Evolutionary conservation across 179 eudicot genomes (phyloP).

Genomic region (Camellia oleifera): DNA sequence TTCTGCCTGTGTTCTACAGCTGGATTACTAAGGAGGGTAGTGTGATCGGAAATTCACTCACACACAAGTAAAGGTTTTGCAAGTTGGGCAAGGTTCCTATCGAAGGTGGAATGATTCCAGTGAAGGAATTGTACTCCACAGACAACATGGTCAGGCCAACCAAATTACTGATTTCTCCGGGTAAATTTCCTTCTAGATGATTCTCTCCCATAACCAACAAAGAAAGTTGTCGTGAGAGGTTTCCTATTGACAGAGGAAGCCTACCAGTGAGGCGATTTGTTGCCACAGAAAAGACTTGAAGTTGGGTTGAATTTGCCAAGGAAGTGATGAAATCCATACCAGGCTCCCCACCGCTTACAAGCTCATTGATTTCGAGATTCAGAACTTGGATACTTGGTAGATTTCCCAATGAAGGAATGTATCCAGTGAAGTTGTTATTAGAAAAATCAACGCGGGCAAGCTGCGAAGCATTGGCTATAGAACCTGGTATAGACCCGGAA

Average conservation of each 20-base stretch:
- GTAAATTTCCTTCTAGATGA: conserved; percentile 22
- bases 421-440: conserved; percentile 22
- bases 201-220: conserved; percentile 17
- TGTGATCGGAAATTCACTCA: no score
- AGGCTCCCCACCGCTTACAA: conserved; percentile 16
- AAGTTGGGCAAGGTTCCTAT: conserved; percentile 24
- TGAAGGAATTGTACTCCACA: conserved; percentile 16
- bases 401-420: conserved; percentile 26
- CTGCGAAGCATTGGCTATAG: conserved; percentile 24
- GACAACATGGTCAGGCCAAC: conserved; percentile 21
- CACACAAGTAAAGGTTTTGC: conserved; percentile 6
- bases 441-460: conserved; percentile 26
- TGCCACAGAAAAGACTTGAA: conserved; percentile 21
- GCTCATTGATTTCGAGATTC: conserved; percentile 19
- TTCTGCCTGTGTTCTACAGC: no score
- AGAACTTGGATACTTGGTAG: conserved; percentile 25
- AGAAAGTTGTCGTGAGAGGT: conserved; percentile 22
- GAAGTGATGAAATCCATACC: conserved; percentile 29
- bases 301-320: conserved; percentile 23
- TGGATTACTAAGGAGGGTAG: no score
- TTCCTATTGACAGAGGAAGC: conserved; percentile 22
- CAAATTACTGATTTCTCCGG: conserved; percentile 23
- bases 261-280: conserved; percentile 20
- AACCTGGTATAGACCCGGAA: conserved; percentile 16
- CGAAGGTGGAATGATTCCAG: conserved; percentile 27